Conservation (phyloP, 352 stramenopile genomes). For the Phytopythium kandeliae region DNA sequence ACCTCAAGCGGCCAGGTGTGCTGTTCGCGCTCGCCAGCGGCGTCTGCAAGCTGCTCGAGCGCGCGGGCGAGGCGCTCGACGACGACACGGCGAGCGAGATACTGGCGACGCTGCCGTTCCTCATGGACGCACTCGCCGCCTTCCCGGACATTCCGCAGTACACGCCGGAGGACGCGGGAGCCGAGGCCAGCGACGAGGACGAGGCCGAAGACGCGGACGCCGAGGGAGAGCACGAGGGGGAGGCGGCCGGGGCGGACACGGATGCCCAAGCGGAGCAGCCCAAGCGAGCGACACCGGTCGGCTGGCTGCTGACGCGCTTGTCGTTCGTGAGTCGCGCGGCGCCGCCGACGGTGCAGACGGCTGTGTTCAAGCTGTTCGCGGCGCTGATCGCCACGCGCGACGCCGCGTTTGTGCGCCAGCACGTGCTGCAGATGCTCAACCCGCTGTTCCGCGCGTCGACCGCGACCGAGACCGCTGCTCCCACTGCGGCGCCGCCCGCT, state of each 20-base stretch:
- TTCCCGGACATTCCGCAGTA: slow-evolving; percentile 61
- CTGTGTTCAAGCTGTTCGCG: slow-evolving; percentile 86
- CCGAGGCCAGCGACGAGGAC: slow-evolving; percentile 11
- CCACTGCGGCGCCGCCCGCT: neutral
- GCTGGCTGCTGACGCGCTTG: slow-evolving; percentile 81
- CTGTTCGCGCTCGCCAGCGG: slow-evolving; percentile 57
- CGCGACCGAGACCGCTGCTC: slow-evolving; percentile 20
- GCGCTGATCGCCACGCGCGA: slow-evolving; percentile 59
- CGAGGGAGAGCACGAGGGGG: slow-evolving; percentile 9
- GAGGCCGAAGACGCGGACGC: slow-evolving; percentile 10
- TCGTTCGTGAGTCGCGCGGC: slow-evolving; percentile 69
- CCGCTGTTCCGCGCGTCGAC: slow-evolving; percentile 70
- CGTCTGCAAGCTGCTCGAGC: slow-evolving; percentile 69
- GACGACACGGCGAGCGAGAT: slow-evolving; percentile 50
- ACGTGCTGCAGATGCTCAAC: slow-evolving; percentile 81
- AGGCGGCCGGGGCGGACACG: slow-evolving; percentile 17
- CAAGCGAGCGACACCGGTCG: slow-evolving; percentile 62
- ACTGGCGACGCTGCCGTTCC: slow-evolving; percentile 51
- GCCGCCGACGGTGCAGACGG: slow-evolving; percentile 43
- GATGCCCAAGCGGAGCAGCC: slow-evolving; percentile 31
- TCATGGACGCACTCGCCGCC: slow-evolving; percentile 48
- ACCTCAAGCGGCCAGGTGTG: slow-evolving; percentile 43
- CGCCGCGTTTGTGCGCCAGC: slow-evolving; percentile 37
- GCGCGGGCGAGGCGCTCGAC: slow-evolving; percentile 25
- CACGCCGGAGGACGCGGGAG: slow-evolving; percentile 21